Evolutionary conservation across 2,329 filamentous ascomycete species (phyloP).

Genomic region (Epichloe baconii): DNA sequence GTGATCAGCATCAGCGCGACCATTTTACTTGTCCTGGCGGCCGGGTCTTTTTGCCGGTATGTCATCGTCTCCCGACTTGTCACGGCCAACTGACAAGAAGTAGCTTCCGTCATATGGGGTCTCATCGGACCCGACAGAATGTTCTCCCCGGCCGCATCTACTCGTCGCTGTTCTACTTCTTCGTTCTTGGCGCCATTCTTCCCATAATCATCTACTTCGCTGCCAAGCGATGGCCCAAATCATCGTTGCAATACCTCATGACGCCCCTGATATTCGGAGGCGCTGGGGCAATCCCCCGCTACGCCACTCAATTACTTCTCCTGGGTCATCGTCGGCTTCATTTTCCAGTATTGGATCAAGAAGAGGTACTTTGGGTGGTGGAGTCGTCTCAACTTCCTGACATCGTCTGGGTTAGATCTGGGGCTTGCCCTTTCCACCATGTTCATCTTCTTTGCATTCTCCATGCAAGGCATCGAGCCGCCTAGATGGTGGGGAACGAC

Average conservation of each 20-base stretch:
- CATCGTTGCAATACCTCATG: conserved; percentile 40
- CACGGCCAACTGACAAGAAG: not conserved
- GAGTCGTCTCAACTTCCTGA: conserved; percentile 61
- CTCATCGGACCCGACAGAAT: conserved; percentile 50
- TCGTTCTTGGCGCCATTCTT: conserved; percentile 38
- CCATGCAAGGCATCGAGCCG: conserved; percentile 45
- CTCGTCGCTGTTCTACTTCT: conserved; percentile 46
- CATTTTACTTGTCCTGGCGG: conserved; percentile 52
- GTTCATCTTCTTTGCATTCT: conserved; percentile 57
- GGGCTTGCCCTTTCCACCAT: conserved; percentile 55
- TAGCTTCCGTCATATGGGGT: conserved; percentile 55
- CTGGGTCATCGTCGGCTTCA: conserved; percentile 58
- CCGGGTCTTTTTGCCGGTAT: conserved; percentile 49
- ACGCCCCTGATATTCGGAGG: conserved; percentile 51
- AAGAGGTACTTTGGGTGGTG: conserved; percentile 55
- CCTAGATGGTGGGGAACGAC: conserved; percentile 57
- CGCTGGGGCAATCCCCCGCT: conserved; percentile 46
- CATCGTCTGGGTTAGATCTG: conserved; percentile 55
- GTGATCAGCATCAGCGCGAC: conserved; percentile 40
- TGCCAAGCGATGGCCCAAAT: conserved; percentile 36
- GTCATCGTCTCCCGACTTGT: conserved; percentile 2
- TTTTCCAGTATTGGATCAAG: conserved; percentile 59
- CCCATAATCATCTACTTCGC: conserved; percentile 39
- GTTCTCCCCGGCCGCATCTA: conserved; percentile 51
- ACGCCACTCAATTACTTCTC: conserved; percentile 61